These are phyloP conservation scores for Sugiyamaella lignohabitans DNA, from an alignment of 805 yeast genomes.

Conservation along the genomic window DNA sequence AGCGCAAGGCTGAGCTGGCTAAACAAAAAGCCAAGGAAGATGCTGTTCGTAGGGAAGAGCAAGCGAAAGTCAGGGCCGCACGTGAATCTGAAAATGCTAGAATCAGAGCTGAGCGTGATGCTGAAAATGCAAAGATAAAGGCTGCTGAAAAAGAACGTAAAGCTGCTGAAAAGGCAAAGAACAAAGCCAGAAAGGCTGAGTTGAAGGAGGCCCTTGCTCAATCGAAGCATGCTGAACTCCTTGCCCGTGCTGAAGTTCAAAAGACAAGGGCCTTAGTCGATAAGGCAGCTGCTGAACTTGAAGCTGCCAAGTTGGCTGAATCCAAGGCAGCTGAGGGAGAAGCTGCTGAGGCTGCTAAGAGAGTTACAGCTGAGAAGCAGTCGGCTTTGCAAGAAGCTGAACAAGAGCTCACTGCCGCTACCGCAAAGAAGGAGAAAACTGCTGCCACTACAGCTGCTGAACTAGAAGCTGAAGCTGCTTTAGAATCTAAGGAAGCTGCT, in stretches of 20 bases:
- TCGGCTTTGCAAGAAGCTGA: conserved; percentile 20
- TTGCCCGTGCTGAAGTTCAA: conserved; percentile 24
- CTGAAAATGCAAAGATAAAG: conserved; percentile 5
- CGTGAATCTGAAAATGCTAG: background rate
- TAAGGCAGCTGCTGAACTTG: conserved; percentile 23
- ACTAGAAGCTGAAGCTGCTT: conserved; percentile 8
- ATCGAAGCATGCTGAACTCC: conserved; percentile 24
- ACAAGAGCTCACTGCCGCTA: conserved; percentile 21
- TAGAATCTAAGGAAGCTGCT: conserved; percentile 3
- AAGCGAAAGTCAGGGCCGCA: background rate
- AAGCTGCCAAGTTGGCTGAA: conserved; percentile 18
- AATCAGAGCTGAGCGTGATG: conserved; percentile 9
- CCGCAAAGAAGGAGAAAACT: conserved; percentile 8
- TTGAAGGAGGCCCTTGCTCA: conserved; percentile 21
- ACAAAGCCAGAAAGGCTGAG: conserved; percentile 15
- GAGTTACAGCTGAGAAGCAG: conserved; percentile 13
- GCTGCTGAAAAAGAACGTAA: conserved; percentile 10
- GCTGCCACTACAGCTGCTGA: conserved; percentile 8
- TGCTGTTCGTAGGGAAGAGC: background rate
- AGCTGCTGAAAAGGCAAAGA: conserved; percentile 20
- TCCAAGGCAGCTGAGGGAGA: conserved; percentile 16
- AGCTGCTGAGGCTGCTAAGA: conserved; percentile 14
- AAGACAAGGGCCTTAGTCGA: conserved; percentile 17
- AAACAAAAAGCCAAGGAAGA: conserved; percentile 20
- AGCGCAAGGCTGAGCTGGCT: conserved; percentile 18